A percentile compares a stretch with the other conserved stretches of the same genome.
Conservation (phyloP, 768 basidiomycete genomes). For the Candolleomyces aberdarensis region DNA sequence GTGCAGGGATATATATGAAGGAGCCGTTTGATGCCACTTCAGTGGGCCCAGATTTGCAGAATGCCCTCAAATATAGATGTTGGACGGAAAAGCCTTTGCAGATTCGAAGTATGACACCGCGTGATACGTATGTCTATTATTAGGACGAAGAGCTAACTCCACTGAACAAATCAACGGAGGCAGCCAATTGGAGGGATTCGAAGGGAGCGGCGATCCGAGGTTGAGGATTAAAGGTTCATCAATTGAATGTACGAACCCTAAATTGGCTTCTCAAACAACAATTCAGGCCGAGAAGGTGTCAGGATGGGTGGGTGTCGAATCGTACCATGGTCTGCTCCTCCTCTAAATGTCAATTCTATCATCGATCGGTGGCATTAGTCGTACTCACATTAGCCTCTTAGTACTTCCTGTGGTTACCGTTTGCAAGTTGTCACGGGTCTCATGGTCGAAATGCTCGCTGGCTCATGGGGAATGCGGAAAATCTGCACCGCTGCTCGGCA, state of each 20-base stretch:
- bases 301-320: too few species aligned
- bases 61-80: neutral
- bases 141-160: neutral
- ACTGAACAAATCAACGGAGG: neutral
- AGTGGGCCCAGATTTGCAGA: neutral
- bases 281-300: too few species aligned
- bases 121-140: neutral
- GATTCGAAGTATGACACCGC: constrained; percentile 1
- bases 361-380: too few species aligned
- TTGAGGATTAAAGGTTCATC: constrained; percentile 5
- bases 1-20: neutral
- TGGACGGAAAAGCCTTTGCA: constrained; percentile 2
- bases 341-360: too few species aligned
- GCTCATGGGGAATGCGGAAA: too few species aligned
- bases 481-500: too few species aligned
- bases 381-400: too few species aligned
- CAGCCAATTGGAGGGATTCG: neutral
- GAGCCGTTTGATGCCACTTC: neutral
- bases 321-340: too few species aligned
- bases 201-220: neutral
- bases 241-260: neutral
- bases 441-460: too few species aligned
- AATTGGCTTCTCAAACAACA: neutral
- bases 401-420: too few species aligned
- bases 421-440: too few species aligned